phyloP scores from a whole-genome alignment of 331 rosid genomes.

The Telfairia occidentalis region DNA sequence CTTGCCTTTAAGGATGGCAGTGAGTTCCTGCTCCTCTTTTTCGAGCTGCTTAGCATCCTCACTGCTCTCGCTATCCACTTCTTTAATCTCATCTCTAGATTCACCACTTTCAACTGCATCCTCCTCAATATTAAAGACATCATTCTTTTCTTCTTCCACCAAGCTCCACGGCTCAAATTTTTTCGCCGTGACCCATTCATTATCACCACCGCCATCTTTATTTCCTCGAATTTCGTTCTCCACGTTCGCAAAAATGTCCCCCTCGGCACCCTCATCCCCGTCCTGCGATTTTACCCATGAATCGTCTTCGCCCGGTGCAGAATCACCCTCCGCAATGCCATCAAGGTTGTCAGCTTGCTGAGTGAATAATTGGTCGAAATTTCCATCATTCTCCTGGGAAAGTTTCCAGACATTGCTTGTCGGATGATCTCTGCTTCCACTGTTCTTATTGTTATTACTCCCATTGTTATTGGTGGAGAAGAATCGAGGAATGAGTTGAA shows the following conservation, averaged over 20 bases:
- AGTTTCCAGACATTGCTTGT: slow-evolving; percentile 30
- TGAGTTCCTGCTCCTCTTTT: slow-evolving; percentile 55
- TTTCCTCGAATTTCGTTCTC: slow-evolving; percentile 14
- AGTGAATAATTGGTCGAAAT: slow-evolving; percentile 31
- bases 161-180: slow-evolving; percentile 44
- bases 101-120: slow-evolving; percentile 12
- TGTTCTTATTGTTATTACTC: slow-evolving; percentile 6
- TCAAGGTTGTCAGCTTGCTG: slow-evolving; percentile 22
- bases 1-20: slow-evolving; percentile 49
- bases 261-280: slow-evolving; percentile 23
- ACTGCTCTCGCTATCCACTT: slow-evolving; percentile 11
- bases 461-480: slow-evolving; percentile 27
- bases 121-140: slow-evolving; percentile 36
- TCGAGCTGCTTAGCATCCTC: slow-evolving; percentile 33
- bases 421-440: slow-evolving; percentile 24
- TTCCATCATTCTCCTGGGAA: slow-evolving; percentile 32
- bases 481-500: slow-evolving; percentile 23
- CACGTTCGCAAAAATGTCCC: slow-evolving; percentile 26
- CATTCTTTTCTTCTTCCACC: slow-evolving; percentile 32
- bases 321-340: slow-evolving; percentile 7
- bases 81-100: slow-evolving; percentile 3
- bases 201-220: slow-evolving; percentile 17
- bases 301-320: slow-evolving; percentile 16
- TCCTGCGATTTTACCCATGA: slow-evolving; percentile 35
- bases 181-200: slow-evolving; percentile 26